These are phyloP conservation scores for Solanum chmielewskii DNA, from an alignment of 257 asterid genomes.

Conservation along the genomic window DNA sequence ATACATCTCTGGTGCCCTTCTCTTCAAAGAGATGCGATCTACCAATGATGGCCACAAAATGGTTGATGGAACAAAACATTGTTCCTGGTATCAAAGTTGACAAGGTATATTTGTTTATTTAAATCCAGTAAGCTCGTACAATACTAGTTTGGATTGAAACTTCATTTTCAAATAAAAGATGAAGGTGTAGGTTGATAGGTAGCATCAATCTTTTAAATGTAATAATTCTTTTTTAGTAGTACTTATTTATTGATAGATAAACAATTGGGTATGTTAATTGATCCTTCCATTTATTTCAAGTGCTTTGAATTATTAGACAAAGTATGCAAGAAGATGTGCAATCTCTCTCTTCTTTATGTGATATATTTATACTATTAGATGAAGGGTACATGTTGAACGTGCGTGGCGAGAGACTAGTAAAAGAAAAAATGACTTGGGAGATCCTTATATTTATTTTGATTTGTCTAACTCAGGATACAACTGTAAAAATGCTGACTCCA, in stretches of 20 bases:
- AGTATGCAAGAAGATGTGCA: background rate
- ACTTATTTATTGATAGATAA: background rate
- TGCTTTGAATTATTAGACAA: background rate
- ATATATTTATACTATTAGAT: background rate
- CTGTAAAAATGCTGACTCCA: background rate
- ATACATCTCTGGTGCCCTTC: background rate
- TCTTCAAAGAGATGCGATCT: background rate
- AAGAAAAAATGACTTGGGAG: background rate
- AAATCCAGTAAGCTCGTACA: background rate
- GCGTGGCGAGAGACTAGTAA: background rate
- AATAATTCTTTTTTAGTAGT: background rate
- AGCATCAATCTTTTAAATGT: background rate
- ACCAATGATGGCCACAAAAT: conserved; percentile 5
- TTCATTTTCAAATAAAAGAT: background rate
- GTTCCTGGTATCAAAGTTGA: conserved; percentile 19
- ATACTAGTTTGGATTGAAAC: background rate
- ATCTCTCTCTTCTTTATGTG: background rate
- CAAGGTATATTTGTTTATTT: background rate
- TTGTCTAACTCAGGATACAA: background rate
- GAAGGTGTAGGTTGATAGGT: background rate
- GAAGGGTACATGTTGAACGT: background rate
- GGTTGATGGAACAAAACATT: conserved; percentile 12
- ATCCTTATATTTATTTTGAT: background rate
- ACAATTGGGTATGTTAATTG: background rate
- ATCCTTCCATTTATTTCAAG: background rate